Conservation (phyloP, 768 basidiomycete genomes). For the Phaffia tasmanica region DNA sequence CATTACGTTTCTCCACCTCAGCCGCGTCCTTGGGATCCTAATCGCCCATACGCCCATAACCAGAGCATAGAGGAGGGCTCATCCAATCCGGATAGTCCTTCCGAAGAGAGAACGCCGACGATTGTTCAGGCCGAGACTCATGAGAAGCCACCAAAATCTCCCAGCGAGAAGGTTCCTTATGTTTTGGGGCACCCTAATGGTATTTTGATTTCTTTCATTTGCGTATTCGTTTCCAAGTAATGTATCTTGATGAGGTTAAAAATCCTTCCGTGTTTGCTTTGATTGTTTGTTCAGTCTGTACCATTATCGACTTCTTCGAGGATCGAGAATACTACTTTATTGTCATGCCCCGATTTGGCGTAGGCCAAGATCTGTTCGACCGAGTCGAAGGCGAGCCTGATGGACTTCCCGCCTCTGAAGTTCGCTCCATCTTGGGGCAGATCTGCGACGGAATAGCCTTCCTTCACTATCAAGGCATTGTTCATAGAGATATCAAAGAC, state of each 20-base stretch:
- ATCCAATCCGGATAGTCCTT: neutral
- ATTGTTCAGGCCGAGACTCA: neutral
- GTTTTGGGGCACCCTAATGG: slow-evolving; percentile 38
- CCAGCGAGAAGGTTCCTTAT: slow-evolving; percentile 35
- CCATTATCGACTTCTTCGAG: slow-evolving; percentile 91
- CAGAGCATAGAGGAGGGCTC: slow-evolving; percentile 1
- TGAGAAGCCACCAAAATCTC: slow-evolving; percentile 1
- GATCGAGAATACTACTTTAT: slow-evolving; percentile 93
- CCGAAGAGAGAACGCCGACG: slow-evolving; percentile 14
- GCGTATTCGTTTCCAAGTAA: slow-evolving; percentile 39
- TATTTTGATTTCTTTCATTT: neutral
- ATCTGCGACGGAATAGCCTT: slow-evolving; percentile 82
- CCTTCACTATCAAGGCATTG: slow-evolving; percentile 82
- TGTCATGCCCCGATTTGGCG: slow-evolving; percentile 49
- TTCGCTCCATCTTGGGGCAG: slow-evolving; percentile 81
- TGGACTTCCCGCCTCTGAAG: slow-evolving; percentile 61
- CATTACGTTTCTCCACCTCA: slow-evolving; percentile 51
- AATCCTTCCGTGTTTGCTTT: slow-evolving; percentile 58
- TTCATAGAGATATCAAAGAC: slow-evolving; percentile 96
- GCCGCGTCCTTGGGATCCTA: slow-evolving; percentile 71
- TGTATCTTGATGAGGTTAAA: slow-evolving; percentile 10
- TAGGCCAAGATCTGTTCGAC: slow-evolving; percentile 76
- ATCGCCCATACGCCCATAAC: slow-evolving; percentile 24
- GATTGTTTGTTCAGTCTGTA: slow-evolving; percentile 58
- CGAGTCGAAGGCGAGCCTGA: slow-evolving; percentile 79